phyloP scores from a whole-genome alignment of 805 yeast genomes.

The Saccharomycopsis sp. region DNA sequence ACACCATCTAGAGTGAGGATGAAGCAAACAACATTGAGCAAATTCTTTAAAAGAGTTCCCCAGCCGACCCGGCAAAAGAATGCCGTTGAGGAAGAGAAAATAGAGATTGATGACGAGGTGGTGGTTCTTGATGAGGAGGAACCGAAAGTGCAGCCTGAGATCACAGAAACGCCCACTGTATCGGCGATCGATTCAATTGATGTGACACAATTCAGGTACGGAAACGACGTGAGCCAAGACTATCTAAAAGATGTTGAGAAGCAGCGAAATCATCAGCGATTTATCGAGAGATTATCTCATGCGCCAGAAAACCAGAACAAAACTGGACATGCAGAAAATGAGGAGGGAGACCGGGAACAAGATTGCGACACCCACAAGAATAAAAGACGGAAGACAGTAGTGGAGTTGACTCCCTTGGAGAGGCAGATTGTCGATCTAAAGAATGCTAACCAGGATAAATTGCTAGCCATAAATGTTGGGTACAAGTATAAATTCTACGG shows the following conservation, averaged over 20 bases:
- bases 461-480: constrained; percentile 83
- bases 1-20: not conserved
- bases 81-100: not conserved
- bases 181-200: not conserved
- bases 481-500: constrained; percentile 87
- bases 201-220: not conserved
- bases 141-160: not conserved
- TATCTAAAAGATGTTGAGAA: not conserved
- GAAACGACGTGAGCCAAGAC: not conserved
- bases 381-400: constrained; percentile 8
- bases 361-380: not conserved
- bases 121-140: not conserved
- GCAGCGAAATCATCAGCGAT: not conserved
- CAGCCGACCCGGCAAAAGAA: not conserved
- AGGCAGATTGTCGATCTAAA: constrained; percentile 69
- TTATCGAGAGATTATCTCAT: not conserved
- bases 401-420: constrained; percentile 68
- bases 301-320: not conserved
- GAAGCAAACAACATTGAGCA: not conserved
- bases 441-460: constrained; percentile 50
- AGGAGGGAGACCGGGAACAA: not conserved
- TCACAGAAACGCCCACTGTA: not conserved
- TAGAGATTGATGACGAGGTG: not conserved
- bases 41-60: not conserved
- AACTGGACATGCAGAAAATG: not conserved